Evolutionary conservation across 768 basidiomycete genomes (phyloP).

Genomic region (Lactifluus piperatus): DNA sequence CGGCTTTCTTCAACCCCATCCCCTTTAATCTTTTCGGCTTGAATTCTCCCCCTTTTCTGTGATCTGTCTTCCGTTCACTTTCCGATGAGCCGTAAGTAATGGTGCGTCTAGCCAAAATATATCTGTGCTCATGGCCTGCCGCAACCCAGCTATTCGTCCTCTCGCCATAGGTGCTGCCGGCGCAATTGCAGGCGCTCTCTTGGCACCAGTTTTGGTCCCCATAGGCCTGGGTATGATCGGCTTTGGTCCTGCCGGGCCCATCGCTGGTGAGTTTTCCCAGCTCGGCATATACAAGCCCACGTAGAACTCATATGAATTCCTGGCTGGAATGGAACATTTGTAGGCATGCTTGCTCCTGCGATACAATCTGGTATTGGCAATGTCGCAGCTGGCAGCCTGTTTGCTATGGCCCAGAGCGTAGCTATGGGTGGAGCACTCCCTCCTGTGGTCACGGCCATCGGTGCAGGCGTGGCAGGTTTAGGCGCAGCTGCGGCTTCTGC

Average conservation of each 20-base stretch:
- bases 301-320: background rate
- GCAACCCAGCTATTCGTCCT: background rate
- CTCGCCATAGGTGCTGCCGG: background rate
- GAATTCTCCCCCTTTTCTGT: no score
- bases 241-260: slow-evolving; percentile 2
- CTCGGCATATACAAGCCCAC: background rate
- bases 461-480: background rate
- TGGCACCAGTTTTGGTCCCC: background rate
- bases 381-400: slow-evolving; percentile 8
- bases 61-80: no score
- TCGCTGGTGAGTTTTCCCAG: background rate
- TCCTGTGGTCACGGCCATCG: background rate
- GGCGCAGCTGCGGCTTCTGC: background rate
- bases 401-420: slow-evolving; percentile 3
- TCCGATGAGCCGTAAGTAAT: background rate
- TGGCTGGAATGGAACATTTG: background rate
- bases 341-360: background rate
- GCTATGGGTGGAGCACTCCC: slow-evolving; percentile 8
- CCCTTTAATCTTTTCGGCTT: no score
- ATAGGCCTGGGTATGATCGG: background rate
- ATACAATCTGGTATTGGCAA: slow-evolving; percentile 11
- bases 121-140: background rate
- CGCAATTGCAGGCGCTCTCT: background rate
- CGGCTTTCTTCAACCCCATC: no score
- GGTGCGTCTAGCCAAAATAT: background rate